Base-by-base conservation (phyloP, 768 basidiomycete species). In the Coprinopsis cinerea region DNA sequence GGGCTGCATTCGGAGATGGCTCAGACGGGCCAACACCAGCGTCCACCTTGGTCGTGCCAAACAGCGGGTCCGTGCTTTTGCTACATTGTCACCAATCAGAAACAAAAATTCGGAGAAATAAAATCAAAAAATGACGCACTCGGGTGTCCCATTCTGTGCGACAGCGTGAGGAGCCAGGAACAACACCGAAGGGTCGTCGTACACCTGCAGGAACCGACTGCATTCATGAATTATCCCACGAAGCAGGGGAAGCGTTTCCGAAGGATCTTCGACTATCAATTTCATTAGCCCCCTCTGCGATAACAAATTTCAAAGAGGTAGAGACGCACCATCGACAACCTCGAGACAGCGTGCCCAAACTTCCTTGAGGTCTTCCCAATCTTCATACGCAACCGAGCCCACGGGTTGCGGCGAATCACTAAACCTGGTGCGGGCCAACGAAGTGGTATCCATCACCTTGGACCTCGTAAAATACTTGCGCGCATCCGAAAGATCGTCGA, bases 321-420 rank as follows among this genome's bases (percentile, higher is more conserved):
- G 22, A 23, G 14, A 70, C 76, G 54, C 59, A 82, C 82, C 67
- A 54, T 85, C 82, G 55, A 79, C 83, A 50, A 73, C 69, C 53
- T 82, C 77, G 2, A 73, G 69, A 17, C 82, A 81, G 44, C 72
- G 71, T 0, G 68, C 65, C 59, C 82, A 83, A 9, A 84, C 68
- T 49, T 81, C 79, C 61, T 84, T 85, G 37, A 85, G 66, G 61
- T 79, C 77, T 47, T 80, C 73, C 85, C 84, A 85, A 58, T 85
- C 83, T 47, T 68, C 64, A 48, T 65, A 72, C 0, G 63, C 58
- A 4, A 55, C 53, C 27, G 15, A n/a, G n/a, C n/a, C n/a, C n/a
- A n/a, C n/a, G 46, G 34, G 22, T 26, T 32, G 25, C 15, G 28
- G n/a, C n/a, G 7, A 18, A 32, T 48, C 52, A 14, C 46, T 36